A percentile compares a stretch with the other conserved stretches of the same genome.
phyloP scores from a whole-genome alignment of 805 yeast species.

The Yamadazyma paraphyllophila region DNA sequence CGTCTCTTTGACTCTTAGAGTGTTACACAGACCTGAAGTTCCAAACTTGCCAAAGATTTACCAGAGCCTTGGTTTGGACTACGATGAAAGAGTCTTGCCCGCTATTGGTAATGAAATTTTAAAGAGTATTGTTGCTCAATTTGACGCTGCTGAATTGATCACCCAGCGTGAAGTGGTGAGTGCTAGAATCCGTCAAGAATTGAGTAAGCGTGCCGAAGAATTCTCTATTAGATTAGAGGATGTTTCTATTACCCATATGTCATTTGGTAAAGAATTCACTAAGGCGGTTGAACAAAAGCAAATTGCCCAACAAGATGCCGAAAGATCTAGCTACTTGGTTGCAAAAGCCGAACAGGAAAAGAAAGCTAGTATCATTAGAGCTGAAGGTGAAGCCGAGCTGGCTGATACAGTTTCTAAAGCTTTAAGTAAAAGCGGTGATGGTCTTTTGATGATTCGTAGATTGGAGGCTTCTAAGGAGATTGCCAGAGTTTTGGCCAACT shows the following conservation, averaged over 20 bases:
- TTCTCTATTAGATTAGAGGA: conserved; percentile 92
- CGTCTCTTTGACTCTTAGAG: conserved; percentile 90
- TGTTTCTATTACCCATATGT: conserved; percentile 96
- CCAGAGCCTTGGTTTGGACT: conserved; percentile 88
- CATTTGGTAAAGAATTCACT: conserved; percentile 94
- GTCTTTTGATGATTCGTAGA: conserved; percentile 87
- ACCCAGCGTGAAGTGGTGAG: conserved; percentile 96
- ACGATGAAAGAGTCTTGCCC: conserved; percentile 91
- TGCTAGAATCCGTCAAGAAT: conserved; percentile 82
- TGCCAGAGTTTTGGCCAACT: conserved; percentile 79
- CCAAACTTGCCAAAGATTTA: conserved; percentile 77
- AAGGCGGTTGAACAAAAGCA: conserved; percentile 98
- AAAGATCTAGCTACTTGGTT: conserved; percentile 88
- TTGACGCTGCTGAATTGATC: conserved; percentile 93
- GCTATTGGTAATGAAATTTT: conserved; percentile 90
- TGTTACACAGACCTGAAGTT: conserved; percentile 92
- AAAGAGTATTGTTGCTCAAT: conserved; percentile 88
- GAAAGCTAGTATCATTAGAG: conserved; percentile 90
- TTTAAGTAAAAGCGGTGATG: conserved; percentile 91
- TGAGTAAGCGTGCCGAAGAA: conserved; percentile 78
- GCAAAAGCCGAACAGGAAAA: conserved; percentile 98
- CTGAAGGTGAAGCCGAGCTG: conserved; percentile 99
- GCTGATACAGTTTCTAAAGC: conserved; percentile 95
- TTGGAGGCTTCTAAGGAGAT: conserved; percentile 96
- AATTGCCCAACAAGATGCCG: conserved; percentile 99